These are phyloP conservation scores for Aphanomyces cochlioides DNA, from an alignment of 352 stramenopile species.

Conservation along the genomic window DNA sequence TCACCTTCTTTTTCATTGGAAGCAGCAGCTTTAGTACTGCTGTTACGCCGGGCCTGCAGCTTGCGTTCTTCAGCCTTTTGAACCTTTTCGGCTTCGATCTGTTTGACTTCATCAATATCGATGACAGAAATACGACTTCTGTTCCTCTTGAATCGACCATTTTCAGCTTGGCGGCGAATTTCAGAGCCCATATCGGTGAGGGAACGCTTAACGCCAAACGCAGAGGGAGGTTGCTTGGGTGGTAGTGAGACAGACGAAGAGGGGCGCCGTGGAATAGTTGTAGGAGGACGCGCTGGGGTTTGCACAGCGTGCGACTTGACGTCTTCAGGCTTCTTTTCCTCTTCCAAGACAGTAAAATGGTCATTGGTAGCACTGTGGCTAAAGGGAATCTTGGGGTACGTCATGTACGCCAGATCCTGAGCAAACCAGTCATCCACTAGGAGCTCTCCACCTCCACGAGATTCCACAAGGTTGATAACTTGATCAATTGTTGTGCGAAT, in stretches of 20 bases:
- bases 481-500: slow-evolving; percentile 19
- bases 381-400: slow-evolving; percentile 10
- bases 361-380: not conserved
- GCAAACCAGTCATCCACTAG: slow-evolving; percentile 28
- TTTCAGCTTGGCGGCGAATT: slow-evolving; percentile 79
- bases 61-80: slow-evolving; percentile 81
- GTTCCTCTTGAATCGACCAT: slow-evolving; percentile 76
- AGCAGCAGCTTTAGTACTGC: not conserved
- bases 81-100: slow-evolving; percentile 83
- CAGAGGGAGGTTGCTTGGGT: not conserved
- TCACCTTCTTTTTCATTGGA: slow-evolving; percentile 2
- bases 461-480: slow-evolving; percentile 15
- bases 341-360: slow-evolving; percentile 27
- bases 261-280: not conserved
- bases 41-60: slow-evolving; percentile 35
- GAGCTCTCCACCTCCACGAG: not conserved
- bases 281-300: too few species aligned
- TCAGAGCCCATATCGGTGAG: slow-evolving; percentile 64
- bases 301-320: not conserved
- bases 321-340: slow-evolving; percentile 8
- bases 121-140: slow-evolving; percentile 85
- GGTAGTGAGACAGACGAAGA: not conserved
- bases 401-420: slow-evolving; percentile 28
- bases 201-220: slow-evolving; percentile 14
- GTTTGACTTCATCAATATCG: slow-evolving; percentile 83